Conservation (phyloP, 768 basidiomycete species). For the Brasilioporus rufonigricans region DNA sequence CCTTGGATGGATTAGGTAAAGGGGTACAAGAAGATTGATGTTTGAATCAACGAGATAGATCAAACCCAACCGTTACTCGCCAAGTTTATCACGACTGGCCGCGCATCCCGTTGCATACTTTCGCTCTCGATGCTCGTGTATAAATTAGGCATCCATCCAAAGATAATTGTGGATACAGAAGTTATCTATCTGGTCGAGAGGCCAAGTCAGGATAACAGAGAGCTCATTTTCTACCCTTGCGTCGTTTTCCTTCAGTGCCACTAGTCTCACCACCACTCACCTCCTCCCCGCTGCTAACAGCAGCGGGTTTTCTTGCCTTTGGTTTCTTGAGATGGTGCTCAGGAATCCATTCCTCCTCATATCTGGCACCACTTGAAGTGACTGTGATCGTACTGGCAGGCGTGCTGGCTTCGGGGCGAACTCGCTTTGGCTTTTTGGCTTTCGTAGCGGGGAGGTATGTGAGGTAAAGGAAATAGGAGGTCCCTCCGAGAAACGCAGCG, state of each 20-base stretch:
- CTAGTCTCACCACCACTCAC: slow-evolving; percentile 65
- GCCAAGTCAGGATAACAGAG: neutral
- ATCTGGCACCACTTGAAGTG: slow-evolving; percentile 59
- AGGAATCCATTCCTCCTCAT: slow-evolving; percentile 93
- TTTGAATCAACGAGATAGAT: slow-evolving; percentile 23
- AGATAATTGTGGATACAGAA: neutral
- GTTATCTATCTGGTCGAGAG: neutral
- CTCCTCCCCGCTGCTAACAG: slow-evolving; percentile 61
- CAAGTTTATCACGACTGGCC: neutral
- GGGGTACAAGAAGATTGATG: slow-evolving; percentile 81
- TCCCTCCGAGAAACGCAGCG: slow-evolving; percentile 56
- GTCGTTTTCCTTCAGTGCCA: slow-evolving; percentile 48
- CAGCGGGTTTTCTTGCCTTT: slow-evolving; percentile 48
- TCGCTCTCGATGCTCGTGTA: neutral
- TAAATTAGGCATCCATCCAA: slow-evolving; percentile 8
- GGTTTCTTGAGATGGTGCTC: slow-evolving; percentile 77
- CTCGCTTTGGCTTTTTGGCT: slow-evolving; percentile 47
- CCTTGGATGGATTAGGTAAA: slow-evolving; percentile 62
- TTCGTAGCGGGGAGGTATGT: slow-evolving; percentile 65
- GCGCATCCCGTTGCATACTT: neutral
- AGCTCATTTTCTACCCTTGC: slow-evolving; percentile 50
- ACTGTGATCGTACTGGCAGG: slow-evolving; percentile 60
- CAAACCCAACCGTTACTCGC: neutral
- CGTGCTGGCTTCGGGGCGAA: slow-evolving; percentile 45
- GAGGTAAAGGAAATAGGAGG: slow-evolving; percentile 61